Percentiles rank a stretch among this genome's conserved stretches.
These are phyloP conservation scores for Sporisorium exsertum DNA, from an alignment of 1,284 basidiomycete species.

Conservation along the genomic window DNA sequence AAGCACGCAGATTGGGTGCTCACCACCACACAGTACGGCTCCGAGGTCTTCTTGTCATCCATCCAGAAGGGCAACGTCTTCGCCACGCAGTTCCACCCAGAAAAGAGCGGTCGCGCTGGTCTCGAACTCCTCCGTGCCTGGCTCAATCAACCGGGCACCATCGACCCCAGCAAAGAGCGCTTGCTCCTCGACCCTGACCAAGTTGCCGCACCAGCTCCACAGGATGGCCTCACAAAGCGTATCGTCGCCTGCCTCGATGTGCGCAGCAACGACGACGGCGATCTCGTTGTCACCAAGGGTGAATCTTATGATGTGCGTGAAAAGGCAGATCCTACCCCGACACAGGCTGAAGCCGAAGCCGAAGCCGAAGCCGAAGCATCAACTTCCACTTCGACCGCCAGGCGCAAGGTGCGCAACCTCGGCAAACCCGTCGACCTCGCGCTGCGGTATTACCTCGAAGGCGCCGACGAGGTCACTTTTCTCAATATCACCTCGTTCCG, in stretches of 20 bases:
- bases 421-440: constrained; percentile 96
- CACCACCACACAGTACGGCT: constrained; percentile 90
- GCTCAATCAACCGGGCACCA: constrained; percentile 75
- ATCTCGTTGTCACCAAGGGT: constrained; percentile 98
- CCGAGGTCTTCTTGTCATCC: constrained; percentile 89
- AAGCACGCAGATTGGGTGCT: constrained; percentile 77
- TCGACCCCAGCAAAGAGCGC: constrained; percentile 37
- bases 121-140: constrained; percentile 84
- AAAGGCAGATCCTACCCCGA: constrained; percentile 49
- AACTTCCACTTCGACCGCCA: constrained; percentile 12
- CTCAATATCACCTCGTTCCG: constrained; percentile 99
- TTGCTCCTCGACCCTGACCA: constrained; percentile 53
- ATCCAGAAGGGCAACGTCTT: constrained; percentile 89
- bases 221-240: constrained; percentile 78
- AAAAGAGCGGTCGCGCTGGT: constrained; percentile 95
- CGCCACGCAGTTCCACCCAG: constrained; percentile 97
- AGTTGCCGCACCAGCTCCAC: constrained; percentile 68
- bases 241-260: constrained; percentile 99
- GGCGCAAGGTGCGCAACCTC: constrained; percentile 88
- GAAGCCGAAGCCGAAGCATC: constrained; percentile 6
- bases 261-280: constrained; percentile 92
- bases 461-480: constrained; percentile 96
- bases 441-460: constrained; percentile 84
- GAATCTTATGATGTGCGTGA: constrained; percentile 99
- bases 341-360: not conserved